Base-by-base conservation (phyloP, 1,284 basidiomycete genomes). In the Agroathelia rolfsii region DNA sequence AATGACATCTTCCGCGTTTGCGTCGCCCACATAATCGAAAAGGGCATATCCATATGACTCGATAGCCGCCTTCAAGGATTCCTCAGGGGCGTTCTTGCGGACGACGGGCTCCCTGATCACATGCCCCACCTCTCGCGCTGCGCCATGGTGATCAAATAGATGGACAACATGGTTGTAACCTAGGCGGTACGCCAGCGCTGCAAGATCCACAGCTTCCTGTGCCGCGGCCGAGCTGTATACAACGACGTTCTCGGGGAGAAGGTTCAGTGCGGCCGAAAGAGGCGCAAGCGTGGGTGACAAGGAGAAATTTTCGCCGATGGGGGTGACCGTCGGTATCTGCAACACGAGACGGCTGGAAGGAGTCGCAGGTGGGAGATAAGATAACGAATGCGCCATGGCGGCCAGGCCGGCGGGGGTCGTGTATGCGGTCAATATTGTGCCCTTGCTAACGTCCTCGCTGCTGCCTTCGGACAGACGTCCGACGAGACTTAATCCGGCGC, bases 401-500 rank as follows among this genome's bases (percentile, higher is more conserved):
- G 80, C 72, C 28, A 93, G 65, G 11, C 84, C 84, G 44, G 66
- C 58, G 6, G 82, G 79, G 1, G 83, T 82, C 4, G 79, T 83
- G 53, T 81, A 87, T 1, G 79, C 77, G 1, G 83, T 83, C 35
- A 86, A 58, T 29, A 81, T 56, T 17, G 73, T 62, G 20, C 70
- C 69, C 32, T 59, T 66, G 21, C 60, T 56, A 7, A 66, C 62
- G 41, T 79, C 76, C 43, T 68, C 66, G 52, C 79, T 83, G n/a
- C 80, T 72, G 14, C 78, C 74, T 43, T 86, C 76, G 6, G 78
- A 81, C 32, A 90, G 62, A 40, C 87, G 73, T 11, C 90, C 90
- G 24, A 87, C 75, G 39, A 95, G 63, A 47, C 74, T 75, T 36
- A 89, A 59, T 11, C 90, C 90, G 13, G 90, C 88, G 30, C 90